These are phyloP conservation scores for Trichoderma sp. DNA, from an alignment of 2,329 filamentous ascomycete genomes.

Conservation along the genomic window DNA sequence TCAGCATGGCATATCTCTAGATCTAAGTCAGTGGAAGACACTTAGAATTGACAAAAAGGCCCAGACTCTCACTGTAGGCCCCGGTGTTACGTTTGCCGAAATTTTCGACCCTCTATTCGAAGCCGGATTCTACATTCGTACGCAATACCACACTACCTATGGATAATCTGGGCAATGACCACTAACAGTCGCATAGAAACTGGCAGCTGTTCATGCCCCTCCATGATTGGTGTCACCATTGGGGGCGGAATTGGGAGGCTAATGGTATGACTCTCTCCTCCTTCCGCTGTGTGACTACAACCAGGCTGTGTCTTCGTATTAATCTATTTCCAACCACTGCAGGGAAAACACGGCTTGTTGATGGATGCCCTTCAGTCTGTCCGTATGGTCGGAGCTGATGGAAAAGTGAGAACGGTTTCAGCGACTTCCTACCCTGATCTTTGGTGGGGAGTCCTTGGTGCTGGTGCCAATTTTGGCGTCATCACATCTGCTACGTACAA, in stretches of 20 bases:
- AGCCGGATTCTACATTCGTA: conserved; percentile 8
- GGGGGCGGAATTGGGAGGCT: conserved; percentile 1
- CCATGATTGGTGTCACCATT: conserved; percentile 5
- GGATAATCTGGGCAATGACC: too few species aligned
- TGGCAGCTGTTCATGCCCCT: conserved; percentile 8
- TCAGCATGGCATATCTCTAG: not conserved
- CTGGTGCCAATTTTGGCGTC: conserved; percentile 4
- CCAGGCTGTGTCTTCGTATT: not conserved
- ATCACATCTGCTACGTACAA: conserved; percentile 10
- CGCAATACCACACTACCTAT: not conserved
- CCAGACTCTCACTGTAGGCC: conserved; percentile 3
- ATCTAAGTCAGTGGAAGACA: not conserved
- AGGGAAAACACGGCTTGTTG: not conserved
- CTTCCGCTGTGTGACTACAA: not conserved
- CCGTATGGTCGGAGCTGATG: not conserved
- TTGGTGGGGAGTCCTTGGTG: conserved; percentile 9
- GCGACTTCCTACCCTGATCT: not conserved
- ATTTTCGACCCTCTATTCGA: conserved; percentile 3
- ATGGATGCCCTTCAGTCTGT: not conserved
- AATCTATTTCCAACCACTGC: not conserved
- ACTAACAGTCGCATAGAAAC: not conserved
- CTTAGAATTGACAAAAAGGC: not conserved
- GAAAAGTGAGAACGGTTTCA: not conserved
- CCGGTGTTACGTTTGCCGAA: conserved; percentile 6
- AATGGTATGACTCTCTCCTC: not conserved